Conservation (phyloP, 202 grass and related monocot genomes). For the Schoenoplectus triqueter region DNA sequence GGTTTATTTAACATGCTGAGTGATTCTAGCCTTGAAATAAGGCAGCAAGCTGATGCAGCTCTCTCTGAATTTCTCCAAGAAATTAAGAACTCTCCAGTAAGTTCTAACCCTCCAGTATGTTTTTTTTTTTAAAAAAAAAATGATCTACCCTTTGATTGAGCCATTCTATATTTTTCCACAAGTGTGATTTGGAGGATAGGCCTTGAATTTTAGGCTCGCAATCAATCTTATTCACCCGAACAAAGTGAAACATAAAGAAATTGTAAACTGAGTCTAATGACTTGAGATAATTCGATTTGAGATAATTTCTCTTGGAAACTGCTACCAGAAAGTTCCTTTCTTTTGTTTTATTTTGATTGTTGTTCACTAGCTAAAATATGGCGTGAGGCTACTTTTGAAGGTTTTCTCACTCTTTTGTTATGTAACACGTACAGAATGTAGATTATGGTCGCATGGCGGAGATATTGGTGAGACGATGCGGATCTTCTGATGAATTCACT, state of each 20-base stretch:
- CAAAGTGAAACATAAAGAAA: background rate
- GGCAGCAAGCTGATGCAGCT: conserved; percentile 96
- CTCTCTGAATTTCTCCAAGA: conserved; percentile 99
- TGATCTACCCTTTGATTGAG: conserved; percentile 7
- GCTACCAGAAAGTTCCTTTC: background rate
- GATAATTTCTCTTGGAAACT: background rate
- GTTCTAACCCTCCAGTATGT: conserved; percentile 38
- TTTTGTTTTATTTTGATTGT: conserved; percentile 6
- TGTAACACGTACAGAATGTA: conserved; percentile 77
- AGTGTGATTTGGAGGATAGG: conserved; percentile 16
- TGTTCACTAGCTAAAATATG: background rate
- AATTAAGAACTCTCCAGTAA: conserved; percentile 99
- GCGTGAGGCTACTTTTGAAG: background rate
- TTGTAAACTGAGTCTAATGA: background rate
- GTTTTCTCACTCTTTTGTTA: conserved; percentile 5
- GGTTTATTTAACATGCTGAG: conserved; percentile 99
- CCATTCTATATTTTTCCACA: background rate
- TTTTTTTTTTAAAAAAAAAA: background rate
- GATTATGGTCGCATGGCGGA: conserved; percentile 99
- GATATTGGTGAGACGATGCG: conserved; percentile 92
- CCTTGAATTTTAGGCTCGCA: background rate
- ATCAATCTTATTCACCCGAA: background rate
- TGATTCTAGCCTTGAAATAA: conserved; percentile 94
- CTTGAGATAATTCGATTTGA: conserved; percentile 8
- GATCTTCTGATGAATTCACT: conserved; percentile 92